Base-by-base conservation (phyloP, 768 basidiomycete genomes). In the Tricholoma sp. region DNA sequence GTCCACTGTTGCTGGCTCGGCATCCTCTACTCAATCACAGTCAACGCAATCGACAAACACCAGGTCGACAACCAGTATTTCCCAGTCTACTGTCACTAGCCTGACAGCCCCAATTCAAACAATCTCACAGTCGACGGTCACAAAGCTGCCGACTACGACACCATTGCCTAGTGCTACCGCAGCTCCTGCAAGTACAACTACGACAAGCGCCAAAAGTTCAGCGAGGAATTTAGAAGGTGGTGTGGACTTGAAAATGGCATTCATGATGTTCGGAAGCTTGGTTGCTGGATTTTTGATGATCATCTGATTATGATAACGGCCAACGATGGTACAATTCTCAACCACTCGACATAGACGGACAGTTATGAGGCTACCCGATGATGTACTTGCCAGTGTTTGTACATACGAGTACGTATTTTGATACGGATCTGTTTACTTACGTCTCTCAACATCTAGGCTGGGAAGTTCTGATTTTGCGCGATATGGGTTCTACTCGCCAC, bases 21-120 rank as follows among this genome's bases (percentile, higher is more conserved):
- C 44, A 71, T 48, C 53, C 70, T 59, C 39, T 12, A 69, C 70
- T 55, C 69, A 67, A 20, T 68, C 47, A 9, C 31, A 15, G n/a
- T 32, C 47, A 39, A n/a, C 39, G 4, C 3, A 2, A 6, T 39
- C 15, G 13, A 39, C 39, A 4, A 6, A 17, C 17, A 18, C 41
- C 17, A 13, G 15, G 15, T 39, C 37, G 37, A 42, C 17, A 42
- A 42, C 7, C 41, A 12, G 10, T 32, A 4, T 15, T 12, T 31
- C 47, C 6, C 47, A 48, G n/a, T n/a, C 11, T 31, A 17, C 15
- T 17, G 15, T 48, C 15, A 48, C 15, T 3, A 32, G 15, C 15
- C 4, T 48, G 47, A 10, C 15, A 7, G 6, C 29, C 12, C 29
- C 47, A 32, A 4, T 48, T 9, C 29, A 29, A 10, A 48, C 47